Evolutionary conservation across 192 early-diverging fungal species (phyloP).

Genomic region (Gamsiella multidivaricata): DNA sequence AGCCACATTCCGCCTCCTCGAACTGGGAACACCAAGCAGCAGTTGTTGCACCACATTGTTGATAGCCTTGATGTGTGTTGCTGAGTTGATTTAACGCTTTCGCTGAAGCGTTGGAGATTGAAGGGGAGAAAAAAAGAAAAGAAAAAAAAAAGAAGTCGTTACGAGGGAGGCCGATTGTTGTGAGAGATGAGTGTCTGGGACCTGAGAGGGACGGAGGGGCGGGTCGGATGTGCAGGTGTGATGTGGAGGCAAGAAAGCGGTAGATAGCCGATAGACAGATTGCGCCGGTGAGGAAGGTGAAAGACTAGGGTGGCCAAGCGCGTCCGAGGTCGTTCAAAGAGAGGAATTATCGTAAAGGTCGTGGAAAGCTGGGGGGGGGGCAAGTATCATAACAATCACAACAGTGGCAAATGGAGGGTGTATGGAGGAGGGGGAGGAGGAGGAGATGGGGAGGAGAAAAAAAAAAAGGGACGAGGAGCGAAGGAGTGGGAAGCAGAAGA

Average conservation of each 20-base stretch:
- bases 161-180: slow-evolving; percentile 4
- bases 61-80: not conserved
- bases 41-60: slow-evolving; percentile 54
- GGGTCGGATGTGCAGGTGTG: not conserved
- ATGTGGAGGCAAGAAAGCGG: not conserved
- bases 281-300: not conserved
- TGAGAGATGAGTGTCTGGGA: not conserved
- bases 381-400: slow-evolving; percentile 10
- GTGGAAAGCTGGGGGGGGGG: not conserved
- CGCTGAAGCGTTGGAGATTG: not conserved
- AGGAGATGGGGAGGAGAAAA: not conserved
- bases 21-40: slow-evolving; percentile 51
- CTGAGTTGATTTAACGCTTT: not conserved
- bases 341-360: not conserved
- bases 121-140: not conserved
- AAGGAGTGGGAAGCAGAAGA: not conserved
- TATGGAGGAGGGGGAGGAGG: not conserved
- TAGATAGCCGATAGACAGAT: slow-evolving; percentile 10
- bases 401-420: slow-evolving; percentile 1
- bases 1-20: slow-evolving; percentile 49
- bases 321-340: not conserved
- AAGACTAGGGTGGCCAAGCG: not conserved
- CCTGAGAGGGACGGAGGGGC: not conserved
- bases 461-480: not conserved
- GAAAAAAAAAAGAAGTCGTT: slow-evolving; percentile 1